Conservation (phyloP, 345 rosid species). For the Sonneratia alba region DNA sequence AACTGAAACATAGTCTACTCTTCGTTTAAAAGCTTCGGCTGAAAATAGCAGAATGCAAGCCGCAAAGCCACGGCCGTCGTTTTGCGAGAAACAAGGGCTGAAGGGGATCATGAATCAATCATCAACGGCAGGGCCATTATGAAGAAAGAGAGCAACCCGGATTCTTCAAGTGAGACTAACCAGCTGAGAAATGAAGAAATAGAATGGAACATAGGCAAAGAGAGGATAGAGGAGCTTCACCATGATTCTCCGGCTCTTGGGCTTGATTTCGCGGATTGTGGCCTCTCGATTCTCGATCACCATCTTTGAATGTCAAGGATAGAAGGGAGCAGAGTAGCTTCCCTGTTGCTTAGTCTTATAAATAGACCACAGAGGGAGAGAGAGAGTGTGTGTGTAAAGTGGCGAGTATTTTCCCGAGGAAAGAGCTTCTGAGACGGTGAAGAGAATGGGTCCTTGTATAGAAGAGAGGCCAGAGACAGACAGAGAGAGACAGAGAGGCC, state of each 20-base stretch:
- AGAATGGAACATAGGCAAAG: neutral
- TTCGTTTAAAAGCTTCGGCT: neutral
- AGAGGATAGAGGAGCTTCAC: constrained; percentile 19
- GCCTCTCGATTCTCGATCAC: constrained; percentile 74
- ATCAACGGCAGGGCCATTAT: neutral
- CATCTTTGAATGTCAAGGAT: constrained; percentile 29
- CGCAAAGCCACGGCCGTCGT: neutral
- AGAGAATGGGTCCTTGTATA: constrained; percentile 11
- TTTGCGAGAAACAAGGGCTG: too few species aligned
- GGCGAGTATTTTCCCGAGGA: constrained; percentile 5
- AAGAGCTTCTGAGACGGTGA: constrained; percentile 11
- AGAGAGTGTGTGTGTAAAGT: constrained; percentile 8
- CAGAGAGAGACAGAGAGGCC: too few species aligned
- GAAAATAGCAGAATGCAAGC: neutral
- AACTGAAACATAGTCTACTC: too few species aligned
- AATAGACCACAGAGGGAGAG: neutral
- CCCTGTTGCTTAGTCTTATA: constrained; percentile 1
- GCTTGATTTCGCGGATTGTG: constrained; percentile 64
- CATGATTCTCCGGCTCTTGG: constrained; percentile 75
- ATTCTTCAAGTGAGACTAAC: neutral
- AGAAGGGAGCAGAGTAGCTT: neutral
- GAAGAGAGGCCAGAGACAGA: too few species aligned
- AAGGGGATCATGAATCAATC: too few species aligned
- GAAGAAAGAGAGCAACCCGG: neutral
- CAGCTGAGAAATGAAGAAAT: neutral